These are phyloP conservation scores for Mycogone perniciosa DNA, from an alignment of 2,329 filamentous ascomycete species.

Conservation along the genomic window DNA sequence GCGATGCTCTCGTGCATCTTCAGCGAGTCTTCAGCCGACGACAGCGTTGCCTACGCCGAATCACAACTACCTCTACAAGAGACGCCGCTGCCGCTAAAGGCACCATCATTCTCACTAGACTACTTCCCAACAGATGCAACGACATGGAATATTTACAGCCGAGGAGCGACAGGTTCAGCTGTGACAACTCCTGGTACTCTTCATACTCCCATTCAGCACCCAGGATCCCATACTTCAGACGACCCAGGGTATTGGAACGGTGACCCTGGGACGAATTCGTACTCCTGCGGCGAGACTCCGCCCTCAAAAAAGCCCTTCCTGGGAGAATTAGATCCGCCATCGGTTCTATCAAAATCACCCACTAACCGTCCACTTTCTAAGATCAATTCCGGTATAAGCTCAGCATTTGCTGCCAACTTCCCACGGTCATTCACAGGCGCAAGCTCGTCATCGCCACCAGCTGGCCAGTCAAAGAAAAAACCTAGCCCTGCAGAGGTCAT, in stretches of 20 bases:
- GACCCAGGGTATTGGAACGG: conserved; percentile 43
- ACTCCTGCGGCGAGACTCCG: conserved; percentile 57
- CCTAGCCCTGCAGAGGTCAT: conserved; percentile 58
- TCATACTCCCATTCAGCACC: conserved; percentile 48
- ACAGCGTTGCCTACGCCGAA: conserved; percentile 52
- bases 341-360: conserved; percentile 51
- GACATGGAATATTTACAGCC: conserved; percentile 46
- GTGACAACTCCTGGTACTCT: conserved; percentile 52
- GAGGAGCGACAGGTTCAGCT: conserved; percentile 48
- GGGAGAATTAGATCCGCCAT: conserved; percentile 40
- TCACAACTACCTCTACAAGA: conserved; percentile 51
- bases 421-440: conserved; percentile 38
- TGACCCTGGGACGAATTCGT: conserved; percentile 51
- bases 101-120: conserved; percentile 59
- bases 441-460: conserved; percentile 39
- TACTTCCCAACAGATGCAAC: conserved; percentile 57
- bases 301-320: conserved; percentile 45
- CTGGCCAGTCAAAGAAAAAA: conserved; percentile 40
- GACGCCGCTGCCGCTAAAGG: conserved; percentile 58
- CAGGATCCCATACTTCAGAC: conserved; percentile 52
- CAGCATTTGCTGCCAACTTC: conserved; percentile 50
- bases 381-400: conserved; percentile 48
- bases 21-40: conserved; percentile 51
- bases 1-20: conserved; percentile 67
- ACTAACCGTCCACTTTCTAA: conserved; percentile 48